Percentiles rank a stretch among this genome's conserved stretches.
phyloP scores from a whole-genome alignment of 192 early-diverging fungal species.

The Linnemannia zychae region DNA sequence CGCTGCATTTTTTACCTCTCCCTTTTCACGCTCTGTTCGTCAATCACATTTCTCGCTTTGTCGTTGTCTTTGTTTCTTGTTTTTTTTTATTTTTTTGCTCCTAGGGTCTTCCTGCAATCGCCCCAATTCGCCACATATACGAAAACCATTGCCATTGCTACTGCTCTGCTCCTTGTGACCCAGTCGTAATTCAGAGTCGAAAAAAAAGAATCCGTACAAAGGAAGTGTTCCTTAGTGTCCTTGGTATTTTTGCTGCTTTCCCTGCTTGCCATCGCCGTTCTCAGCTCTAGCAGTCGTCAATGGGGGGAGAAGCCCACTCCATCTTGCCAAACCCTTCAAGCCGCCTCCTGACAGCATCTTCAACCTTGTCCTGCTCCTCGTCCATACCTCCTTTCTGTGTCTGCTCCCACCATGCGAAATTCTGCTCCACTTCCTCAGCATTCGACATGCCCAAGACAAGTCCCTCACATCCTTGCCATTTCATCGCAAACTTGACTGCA shows the following conservation, averaged over 20 bases:
- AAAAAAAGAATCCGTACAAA: too few relatives aligned
- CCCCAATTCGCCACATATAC: background rate
- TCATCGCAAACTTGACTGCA: constrained; percentile 65
- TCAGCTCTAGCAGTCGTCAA: constrained; percentile 35
- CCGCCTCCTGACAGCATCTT: constrained; percentile 45
- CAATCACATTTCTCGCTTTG: background rate
- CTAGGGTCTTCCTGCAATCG: background rate
- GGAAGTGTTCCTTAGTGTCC: too few relatives aligned
- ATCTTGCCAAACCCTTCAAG: constrained; percentile 58
- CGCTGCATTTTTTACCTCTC: background rate
- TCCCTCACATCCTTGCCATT: constrained; percentile 49
- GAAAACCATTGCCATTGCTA: background rate
- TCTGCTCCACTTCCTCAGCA: constrained; percentile 61
- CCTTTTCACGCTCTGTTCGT: background rate
- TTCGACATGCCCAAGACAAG: constrained; percentile 66
- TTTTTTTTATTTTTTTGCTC: background rate
- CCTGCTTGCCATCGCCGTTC: background rate
- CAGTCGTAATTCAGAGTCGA: too few relatives aligned
- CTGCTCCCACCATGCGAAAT: constrained; percentile 49
- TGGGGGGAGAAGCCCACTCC: constrained; percentile 60
- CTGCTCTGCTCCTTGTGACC: too few relatives aligned
- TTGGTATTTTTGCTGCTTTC: too few relatives aligned
- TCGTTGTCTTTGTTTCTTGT: background rate
- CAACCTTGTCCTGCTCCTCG: constrained; percentile 35
- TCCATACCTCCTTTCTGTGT: constrained; percentile 38